phyloP scores from a whole-genome alignment of 1,284 basidiomycete species.

The Ceratobasidium sp. region DNA sequence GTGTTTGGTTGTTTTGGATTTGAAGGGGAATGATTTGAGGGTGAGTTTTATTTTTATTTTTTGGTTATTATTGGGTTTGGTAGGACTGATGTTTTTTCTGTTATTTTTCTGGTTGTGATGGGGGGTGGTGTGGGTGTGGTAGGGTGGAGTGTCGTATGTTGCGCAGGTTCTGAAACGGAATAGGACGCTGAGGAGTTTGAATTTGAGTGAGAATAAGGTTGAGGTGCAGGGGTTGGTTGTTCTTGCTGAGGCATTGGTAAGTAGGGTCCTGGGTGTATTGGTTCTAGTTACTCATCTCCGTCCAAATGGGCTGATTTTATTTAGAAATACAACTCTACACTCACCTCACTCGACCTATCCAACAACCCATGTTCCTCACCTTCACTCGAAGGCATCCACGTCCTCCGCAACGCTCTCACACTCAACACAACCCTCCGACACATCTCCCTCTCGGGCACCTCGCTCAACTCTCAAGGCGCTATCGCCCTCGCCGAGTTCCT shows the following conservation, averaged over 20 bases:
- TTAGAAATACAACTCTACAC: slow-evolving; percentile 93
- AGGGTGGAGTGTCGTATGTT: slow-evolving; percentile 90
- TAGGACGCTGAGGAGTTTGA: slow-evolving; percentile 93
- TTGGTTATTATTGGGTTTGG: background rate
- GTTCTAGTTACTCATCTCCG: background rate
- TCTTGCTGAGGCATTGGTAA: slow-evolving; percentile 90
- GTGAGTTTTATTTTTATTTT: slow-evolving; percentile 64
- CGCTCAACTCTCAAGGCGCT: slow-evolving; percentile 86
- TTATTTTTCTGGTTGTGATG: too few relatives aligned
- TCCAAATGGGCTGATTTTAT: background rate
- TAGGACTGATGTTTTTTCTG: slow-evolving; percentile 32
- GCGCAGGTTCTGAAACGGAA: slow-evolving; percentile 97
- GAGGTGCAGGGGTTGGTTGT: slow-evolving; percentile 84
- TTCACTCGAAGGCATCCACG: slow-evolving; percentile 83
- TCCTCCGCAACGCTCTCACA: slow-evolving; percentile 88
- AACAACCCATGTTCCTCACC: slow-evolving; percentile 95
- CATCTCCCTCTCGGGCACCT: slow-evolving; percentile 90
- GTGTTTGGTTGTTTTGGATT: slow-evolving; percentile 87
- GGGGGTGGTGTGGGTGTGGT: too few relatives aligned
- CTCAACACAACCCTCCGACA: slow-evolving; percentile 93
- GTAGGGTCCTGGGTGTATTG: too few relatives aligned
- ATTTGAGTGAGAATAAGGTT: slow-evolving; percentile 93
- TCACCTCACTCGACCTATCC: slow-evolving; percentile 95
- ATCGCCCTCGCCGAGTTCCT: slow-evolving; percentile 97
- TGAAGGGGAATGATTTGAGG: slow-evolving; percentile 91